Percentiles rank a stretch among this genome's conserved stretches.
Evolutionary conservation across 208 protist species (phyloP).

Genomic region (Trypanosoma boissoni): DNA sequence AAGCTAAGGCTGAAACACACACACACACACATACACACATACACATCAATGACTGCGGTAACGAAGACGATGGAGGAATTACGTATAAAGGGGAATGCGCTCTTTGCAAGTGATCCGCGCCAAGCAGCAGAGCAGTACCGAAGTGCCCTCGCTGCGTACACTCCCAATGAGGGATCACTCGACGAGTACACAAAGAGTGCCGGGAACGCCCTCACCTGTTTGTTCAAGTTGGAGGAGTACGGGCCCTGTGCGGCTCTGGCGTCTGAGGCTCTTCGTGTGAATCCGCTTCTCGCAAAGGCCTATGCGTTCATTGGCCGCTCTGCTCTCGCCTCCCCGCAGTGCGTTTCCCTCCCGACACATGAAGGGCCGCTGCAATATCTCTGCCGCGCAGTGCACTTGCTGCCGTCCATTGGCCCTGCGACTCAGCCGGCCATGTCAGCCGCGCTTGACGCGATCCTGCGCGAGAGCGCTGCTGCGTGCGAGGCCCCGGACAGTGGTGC

Average conservation of each 20-base stretch:
- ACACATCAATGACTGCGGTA: not conserved
- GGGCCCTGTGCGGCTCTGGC: constrained; percentile 44
- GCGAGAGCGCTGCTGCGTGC: not conserved
- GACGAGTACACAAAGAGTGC: constrained; percentile 81
- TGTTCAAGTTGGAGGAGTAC: constrained; percentile 54
- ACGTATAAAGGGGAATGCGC: constrained; percentile 57
- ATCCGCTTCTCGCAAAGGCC: constrained; percentile 79
- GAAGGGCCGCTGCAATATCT: constrained; percentile 44
- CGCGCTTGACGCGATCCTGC: constrained; percentile 25
- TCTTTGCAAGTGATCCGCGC: constrained; percentile 48
- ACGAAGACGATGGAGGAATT: constrained; percentile 56
- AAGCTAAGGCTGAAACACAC: not conserved
- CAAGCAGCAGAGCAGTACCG: constrained; percentile 51
- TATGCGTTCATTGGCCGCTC: constrained; percentile 79
- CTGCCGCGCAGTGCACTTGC: constrained; percentile 69
- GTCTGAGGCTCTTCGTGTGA: constrained; percentile 37
- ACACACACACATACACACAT: not conserved
- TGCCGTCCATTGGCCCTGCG: constrained; percentile 50
- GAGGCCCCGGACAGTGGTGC: constrained; percentile 1
- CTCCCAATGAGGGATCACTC: constrained; percentile 18
- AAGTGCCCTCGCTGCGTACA: constrained; percentile 52
- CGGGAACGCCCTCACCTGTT: constrained; percentile 80
- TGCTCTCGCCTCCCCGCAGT: constrained; percentile 27
- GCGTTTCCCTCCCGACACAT: constrained; percentile 6
- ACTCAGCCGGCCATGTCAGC: constrained; percentile 21